These are phyloP conservation scores for Fusarium equiseti DNA, from an alignment of 2,329 filamentous ascomycete genomes.

Conservation along the genomic window DNA sequence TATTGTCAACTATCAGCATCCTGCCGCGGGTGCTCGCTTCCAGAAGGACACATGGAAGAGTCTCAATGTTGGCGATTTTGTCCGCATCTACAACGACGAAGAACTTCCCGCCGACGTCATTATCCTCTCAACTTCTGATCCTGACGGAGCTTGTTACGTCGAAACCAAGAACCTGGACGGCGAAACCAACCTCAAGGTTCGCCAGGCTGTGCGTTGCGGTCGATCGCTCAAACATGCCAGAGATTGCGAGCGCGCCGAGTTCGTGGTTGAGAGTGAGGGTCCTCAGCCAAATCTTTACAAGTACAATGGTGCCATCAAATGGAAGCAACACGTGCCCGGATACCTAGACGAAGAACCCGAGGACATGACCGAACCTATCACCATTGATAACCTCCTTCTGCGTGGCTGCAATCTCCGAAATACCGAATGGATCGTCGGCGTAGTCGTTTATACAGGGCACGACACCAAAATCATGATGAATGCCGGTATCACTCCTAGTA, in stretches of 20 bases:
- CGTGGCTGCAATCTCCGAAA: conserved; percentile 94
- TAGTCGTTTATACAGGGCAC: conserved; percentile 93
- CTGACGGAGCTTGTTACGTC: conserved; percentile 94
- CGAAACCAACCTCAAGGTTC: conserved; percentile 96
- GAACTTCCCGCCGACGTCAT: conserved; percentile 94
- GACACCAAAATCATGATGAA: conserved; percentile 99
- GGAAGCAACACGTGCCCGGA: conserved; percentile 79
- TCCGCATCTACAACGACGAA: conserved; percentile 96
- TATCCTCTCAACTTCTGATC: conserved; percentile 91
- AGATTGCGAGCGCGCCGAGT: conserved; percentile 91
- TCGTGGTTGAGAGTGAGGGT: conserved; percentile 88
- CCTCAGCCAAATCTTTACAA: conserved; percentile 96
- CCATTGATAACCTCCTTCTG: conserved; percentile 94
- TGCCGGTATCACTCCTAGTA: conserved; percentile 92
- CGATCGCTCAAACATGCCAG: conserved; percentile 86
- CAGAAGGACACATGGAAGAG: conserved; percentile 97
- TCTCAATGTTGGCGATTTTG: conserved; percentile 93
- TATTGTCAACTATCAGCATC: conserved; percentile 78
- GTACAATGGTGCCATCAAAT: conserved; percentile 90
- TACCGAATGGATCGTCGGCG: conserved; percentile 93
- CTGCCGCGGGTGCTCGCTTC: conserved; percentile 80
- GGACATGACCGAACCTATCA: conserved; percentile 91
- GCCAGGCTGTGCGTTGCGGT: conserved; percentile 88
- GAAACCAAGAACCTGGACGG: conserved; percentile 99
- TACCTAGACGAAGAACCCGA: conserved; percentile 71